A percentile compares a stretch with the other conserved stretches of the same genome.
phyloP scores from a whole-genome alignment of 2,329 filamentous ascomycete species.

The Fusarium sacchari region DNA sequence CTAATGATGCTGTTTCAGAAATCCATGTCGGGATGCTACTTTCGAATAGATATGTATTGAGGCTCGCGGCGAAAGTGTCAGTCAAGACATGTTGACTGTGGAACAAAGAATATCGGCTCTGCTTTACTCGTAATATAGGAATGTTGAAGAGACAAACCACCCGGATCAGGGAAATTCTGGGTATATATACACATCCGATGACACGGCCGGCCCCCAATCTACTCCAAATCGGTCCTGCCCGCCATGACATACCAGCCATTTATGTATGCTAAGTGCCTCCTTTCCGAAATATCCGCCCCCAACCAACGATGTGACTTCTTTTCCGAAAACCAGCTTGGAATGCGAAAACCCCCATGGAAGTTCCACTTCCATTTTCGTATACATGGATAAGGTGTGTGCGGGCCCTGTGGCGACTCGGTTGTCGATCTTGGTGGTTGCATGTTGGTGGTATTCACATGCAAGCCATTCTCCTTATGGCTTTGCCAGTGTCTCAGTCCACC shows the following conservation, averaged over 20 bases:
- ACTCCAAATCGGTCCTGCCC: background rate
- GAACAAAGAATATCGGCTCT: background rate
- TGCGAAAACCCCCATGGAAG: constrained; percentile 18
- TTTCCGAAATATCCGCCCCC: constrained; percentile 8
- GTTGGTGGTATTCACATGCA: background rate
- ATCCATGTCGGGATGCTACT: too few relatives aligned
- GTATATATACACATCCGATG: background rate
- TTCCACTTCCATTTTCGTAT: constrained; percentile 2
- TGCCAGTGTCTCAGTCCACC: background rate
- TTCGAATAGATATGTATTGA: background rate
- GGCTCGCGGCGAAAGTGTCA: background rate
- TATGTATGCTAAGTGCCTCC: constrained; percentile 8
- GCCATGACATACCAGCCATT: constrained; percentile 17
- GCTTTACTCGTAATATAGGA: background rate
- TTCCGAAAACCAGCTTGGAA: constrained; percentile 19
- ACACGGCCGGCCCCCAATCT: background rate
- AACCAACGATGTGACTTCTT: constrained; percentile 4
- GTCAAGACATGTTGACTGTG: too few relatives aligned
- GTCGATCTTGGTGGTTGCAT: background rate
- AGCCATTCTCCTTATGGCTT: background rate
- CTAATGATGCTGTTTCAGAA: background rate
- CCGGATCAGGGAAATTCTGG: background rate
- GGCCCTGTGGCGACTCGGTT: constrained; percentile 5
- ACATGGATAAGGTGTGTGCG: background rate
- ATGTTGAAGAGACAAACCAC: background rate